Evolutionary conservation across 768 basidiomycete genomes (phyloP).

Genomic region (Leccinellum albellum): DNA sequence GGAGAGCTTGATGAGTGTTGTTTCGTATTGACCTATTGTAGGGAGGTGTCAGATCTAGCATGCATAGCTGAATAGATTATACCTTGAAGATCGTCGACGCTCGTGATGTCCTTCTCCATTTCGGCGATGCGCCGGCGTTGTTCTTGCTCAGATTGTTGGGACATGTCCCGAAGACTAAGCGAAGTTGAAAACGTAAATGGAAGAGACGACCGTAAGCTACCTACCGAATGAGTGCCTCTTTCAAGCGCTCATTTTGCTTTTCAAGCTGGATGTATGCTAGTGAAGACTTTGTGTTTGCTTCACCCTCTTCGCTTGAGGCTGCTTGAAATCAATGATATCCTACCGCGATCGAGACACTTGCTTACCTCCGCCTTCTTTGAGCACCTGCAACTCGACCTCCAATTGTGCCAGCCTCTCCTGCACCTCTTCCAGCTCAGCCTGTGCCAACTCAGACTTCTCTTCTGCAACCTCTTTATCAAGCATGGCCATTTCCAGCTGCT

Average conservation of each 20-base stretch:
- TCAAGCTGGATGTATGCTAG: constrained; percentile 82
- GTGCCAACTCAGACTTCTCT: constrained; percentile 79
- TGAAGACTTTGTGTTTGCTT: constrained; percentile 48
- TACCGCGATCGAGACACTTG: background rate
- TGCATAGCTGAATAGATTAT: constrained; percentile 1
- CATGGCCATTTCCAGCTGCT: constrained; percentile 92
- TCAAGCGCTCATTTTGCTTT: constrained; percentile 93
- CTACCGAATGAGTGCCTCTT: constrained; percentile 87
- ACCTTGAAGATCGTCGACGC: constrained; percentile 81
- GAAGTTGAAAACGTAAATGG: background rate
- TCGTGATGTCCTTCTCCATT: constrained; percentile 83
- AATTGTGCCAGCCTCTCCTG: constrained; percentile 74
- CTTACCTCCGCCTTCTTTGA: constrained; percentile 55
- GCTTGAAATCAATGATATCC: constrained; percentile 1
- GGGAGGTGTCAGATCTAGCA: constrained; percentile 4
- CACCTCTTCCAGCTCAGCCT: constrained; percentile 72
- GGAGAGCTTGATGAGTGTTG: constrained; percentile 71
- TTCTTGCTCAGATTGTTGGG: constrained; percentile 83
- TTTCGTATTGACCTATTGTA: constrained; percentile 69
- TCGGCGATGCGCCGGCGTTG: constrained; percentile 76
- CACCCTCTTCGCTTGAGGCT: constrained; percentile 28
- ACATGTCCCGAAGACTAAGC: constrained; percentile 77
- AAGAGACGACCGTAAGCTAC: constrained; percentile 11
- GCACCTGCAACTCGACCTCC: constrained; percentile 79
- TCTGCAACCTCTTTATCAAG: constrained; percentile 97